These are phyloP conservation scores for Salvia rosmarinus DNA, from an alignment of 257 asterid genomes.

Conservation along the genomic window DNA sequence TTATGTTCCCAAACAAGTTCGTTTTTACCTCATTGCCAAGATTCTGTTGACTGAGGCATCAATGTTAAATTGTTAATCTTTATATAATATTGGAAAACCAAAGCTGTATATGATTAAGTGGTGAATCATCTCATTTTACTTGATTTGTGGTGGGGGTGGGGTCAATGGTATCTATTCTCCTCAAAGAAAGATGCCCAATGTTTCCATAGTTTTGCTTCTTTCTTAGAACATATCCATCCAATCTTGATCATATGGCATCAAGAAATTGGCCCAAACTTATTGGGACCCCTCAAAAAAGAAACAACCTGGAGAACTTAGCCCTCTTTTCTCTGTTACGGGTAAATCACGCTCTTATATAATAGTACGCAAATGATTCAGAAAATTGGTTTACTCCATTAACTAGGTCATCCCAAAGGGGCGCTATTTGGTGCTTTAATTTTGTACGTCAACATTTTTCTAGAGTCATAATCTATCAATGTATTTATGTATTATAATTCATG, in stretches of 20 bases:
- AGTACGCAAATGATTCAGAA: no score
- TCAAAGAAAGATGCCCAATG: background rate
- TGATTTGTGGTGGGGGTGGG: background rate
- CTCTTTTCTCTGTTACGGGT: no score
- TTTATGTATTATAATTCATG: background rate
- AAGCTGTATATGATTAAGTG: background rate
- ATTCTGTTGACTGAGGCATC: slow-evolving; percentile 63
- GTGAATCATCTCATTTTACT: background rate
- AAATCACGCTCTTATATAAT: no score
- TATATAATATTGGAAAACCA: background rate
- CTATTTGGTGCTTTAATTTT: no score
- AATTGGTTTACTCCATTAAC: no score
- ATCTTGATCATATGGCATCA: slow-evolving; percentile 41
- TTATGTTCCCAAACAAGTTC: slow-evolving; percentile 43
- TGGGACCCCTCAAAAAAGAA: slow-evolving; percentile 31
- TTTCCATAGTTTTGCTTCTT: background rate
- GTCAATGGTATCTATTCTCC: slow-evolving; percentile 30
- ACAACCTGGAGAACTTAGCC: no score
- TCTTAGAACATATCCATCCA: slow-evolving; percentile 6
- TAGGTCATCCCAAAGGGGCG: no score
- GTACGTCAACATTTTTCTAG: no score
- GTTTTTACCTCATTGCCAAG: slow-evolving; percentile 43
- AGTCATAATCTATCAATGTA: background rate
- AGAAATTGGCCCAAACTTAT: slow-evolving; percentile 35
- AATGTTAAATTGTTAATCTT: background rate